Conservation (phyloP, 2,329 filamentous ascomycete genomes). For the Fusarium clavum region DNA sequence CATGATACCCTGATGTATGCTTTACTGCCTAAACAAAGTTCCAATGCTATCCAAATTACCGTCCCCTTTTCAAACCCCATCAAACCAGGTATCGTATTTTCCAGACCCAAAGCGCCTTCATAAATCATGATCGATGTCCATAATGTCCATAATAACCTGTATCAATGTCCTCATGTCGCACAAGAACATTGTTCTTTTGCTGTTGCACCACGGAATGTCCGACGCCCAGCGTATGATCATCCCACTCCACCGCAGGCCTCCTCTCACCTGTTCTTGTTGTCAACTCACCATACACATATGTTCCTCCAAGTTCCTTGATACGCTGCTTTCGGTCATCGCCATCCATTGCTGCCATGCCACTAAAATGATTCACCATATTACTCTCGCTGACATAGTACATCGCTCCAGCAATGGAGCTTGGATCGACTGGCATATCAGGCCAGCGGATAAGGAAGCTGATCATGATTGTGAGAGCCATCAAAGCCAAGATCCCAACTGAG, state of each 20-base stretch:
- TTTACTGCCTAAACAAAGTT: neutral
- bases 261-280: slow-evolving; percentile 34
- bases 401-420: slow-evolving; percentile 58
- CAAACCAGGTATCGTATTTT: slow-evolving; percentile 1
- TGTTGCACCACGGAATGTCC: slow-evolving; percentile 8
- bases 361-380: slow-evolving; percentile 42
- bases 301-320: slow-evolving; percentile 41
- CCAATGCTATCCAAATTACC: neutral
- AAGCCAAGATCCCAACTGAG: slow-evolving; percentile 52
- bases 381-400: slow-evolving; percentile 57
- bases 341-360: slow-evolving; percentile 39
- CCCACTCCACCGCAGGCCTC: slow-evolving; percentile 43
- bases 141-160: slow-evolving; percentile 41
- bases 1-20: neutral
- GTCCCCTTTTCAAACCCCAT: neutral
- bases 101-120: neutral
- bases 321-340: slow-evolving; percentile 36
- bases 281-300: slow-evolving; percentile 43
- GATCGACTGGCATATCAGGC: slow-evolving; percentile 60
- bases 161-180: slow-evolving; percentile 34
- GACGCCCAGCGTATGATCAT: slow-evolving; percentile 37
- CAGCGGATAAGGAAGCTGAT: slow-evolving; percentile 56
- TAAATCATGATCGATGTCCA: slow-evolving; percentile 26
- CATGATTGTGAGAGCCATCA: slow-evolving; percentile 57
- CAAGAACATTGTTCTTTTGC: slow-evolving; percentile 2